Evolutionary conservation across 345 rosid genomes (phyloP), one percentile per base, ranked within the genome.

Genomic region (Moricandia moricandioides): DNA sequence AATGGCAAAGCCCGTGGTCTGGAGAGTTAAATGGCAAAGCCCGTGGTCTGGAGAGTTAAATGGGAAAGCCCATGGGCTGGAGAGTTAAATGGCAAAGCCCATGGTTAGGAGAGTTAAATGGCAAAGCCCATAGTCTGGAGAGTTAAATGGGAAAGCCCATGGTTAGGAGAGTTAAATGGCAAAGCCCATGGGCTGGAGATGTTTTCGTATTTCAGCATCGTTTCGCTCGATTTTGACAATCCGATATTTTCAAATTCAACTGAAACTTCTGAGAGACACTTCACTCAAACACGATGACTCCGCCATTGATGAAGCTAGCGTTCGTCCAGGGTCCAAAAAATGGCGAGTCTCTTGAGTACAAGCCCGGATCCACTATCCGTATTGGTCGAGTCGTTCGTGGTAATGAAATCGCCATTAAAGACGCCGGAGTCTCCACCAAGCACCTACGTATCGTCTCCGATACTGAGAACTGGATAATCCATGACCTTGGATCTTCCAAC

Each of bases 401-500:
- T 61, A 94, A 94, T 83, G 83, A 85, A 24, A 68, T 91, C 40
- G 9, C 84, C 8, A 72, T 94, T 69, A 88, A 87, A 62, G 96
- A 91, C 78, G 81, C 70, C n/a, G 98, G 95, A 49, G 81, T 91
- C 82, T 91, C 96, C 67, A 82, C 95, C 26, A 90, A 90, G 74
- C 98, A 94, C 80, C 83, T 91, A 26, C 11, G 72, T 0, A 86
- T 94, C 79, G 87, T 39, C 11, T 83, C 81, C 33, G 82, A 66
- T 24, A 90, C 91, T 0, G 90, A 86, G 1, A 85, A 84, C 43
- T 95, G 99, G 97, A 45, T 72, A 62, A 59, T 91, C 71, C 81
- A 67, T 30, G 97, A 94, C 74, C 86, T 90, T 3, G 88, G 82
- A 18, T 95, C 97, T 69, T 95, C 97, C 59, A 95, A 95, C 58